Base-by-base conservation (phyloP, 176 grass and related monocot species). In the Panicum miliaceum region DNA sequence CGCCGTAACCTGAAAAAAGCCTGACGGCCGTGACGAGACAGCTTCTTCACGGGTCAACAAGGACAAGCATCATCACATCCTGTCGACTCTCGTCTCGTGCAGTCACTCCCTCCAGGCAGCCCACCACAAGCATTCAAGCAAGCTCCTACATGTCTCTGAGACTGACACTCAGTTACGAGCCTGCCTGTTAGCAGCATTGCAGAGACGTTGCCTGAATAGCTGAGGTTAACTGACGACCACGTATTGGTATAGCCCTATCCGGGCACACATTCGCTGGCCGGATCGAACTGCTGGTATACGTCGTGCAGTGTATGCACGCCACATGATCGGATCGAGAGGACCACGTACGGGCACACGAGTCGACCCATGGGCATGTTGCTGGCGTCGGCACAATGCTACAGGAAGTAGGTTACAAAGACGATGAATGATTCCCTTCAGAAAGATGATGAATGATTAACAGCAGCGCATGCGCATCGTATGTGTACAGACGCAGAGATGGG, bases 11-110 rank as follows among this genome's bases (percentile, higher is more conserved):
- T 63, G 56, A 52, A 73, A 56, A 64, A 16, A 4, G n/a, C 6
- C n/a, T 42, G 68, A 73, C 70, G 27, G 71, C 25, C 27, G 25
- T 23, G 73, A 71, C 18, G 76, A 48, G 78, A 64, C 66, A 80
- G 84, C 42, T 72, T 75, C 70, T 82, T 87, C 85, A 82, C 85
- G 78, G 79, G 71, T 76, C 78, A 69, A 69, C 77, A 82, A 76
- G 62, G 85, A 82, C 85, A 82, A 69, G 53, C 37, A 38, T 48
- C 69, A 26, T 76, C 62, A 3, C 27, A 40, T 67, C 71, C 22
- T 25, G 76, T 63, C 76, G 7, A 46, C 25, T 63, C 12, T 1
- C 36, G 69, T 51, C 13, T 47, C 46, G 16, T 34, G 46, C 51
- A 35, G 69, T n/a, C n/a, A n/a, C n/a, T n/a, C n/a, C n/a, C n/a